phyloP scores from a whole-genome alignment of 495 filamentous ascomycete genomes.

The Jackrogersella multiformis region DNA sequence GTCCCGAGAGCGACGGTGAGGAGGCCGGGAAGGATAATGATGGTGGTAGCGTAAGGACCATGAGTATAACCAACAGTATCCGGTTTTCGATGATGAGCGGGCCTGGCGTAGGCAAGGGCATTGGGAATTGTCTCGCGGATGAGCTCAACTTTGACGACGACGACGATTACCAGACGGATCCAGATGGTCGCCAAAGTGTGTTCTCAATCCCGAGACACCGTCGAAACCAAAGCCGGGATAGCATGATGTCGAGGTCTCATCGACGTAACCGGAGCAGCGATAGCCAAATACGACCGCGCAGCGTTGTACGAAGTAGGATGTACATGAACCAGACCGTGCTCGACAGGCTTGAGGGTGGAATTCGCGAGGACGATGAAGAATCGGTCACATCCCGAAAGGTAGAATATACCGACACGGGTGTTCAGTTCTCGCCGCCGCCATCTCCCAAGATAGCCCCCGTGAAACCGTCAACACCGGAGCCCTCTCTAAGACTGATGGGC shows the following conservation, averaged over 20 bases:
- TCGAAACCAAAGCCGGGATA: constrained; percentile 57
- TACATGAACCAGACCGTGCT: constrained; percentile 59
- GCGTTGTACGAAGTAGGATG: constrained; percentile 57
- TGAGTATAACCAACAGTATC: constrained; percentile 77
- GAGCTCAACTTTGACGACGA: constrained; percentile 88
- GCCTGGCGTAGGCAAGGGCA: constrained; percentile 61
- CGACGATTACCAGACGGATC: constrained; percentile 68
- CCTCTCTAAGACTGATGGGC: constrained; percentile 44
- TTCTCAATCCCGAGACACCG: constrained; percentile 51
- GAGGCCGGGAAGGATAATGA: constrained; percentile 72
- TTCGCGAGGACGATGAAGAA: constrained; percentile 58
- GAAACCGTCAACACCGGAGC: constrained; percentile 55
- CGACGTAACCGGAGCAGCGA: constrained; percentile 61
- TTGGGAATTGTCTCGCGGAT: constrained; percentile 83
- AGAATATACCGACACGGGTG: constrained; percentile 68
- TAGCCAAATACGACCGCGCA: constrained; percentile 59
- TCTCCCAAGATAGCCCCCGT: constrained; percentile 66
- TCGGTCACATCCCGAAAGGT: constrained; percentile 21
- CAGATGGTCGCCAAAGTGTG: constrained; percentile 64
- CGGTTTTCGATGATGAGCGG: constrained; percentile 75
- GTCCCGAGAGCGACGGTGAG: constrained; percentile 61
- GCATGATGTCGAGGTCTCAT: constrained; percentile 55
- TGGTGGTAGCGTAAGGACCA: constrained; percentile 76
- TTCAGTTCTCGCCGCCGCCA: constrained; percentile 83
- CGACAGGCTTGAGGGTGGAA: constrained; percentile 60